Evolutionary conservation across 2,329 filamentous ascomycete species (phyloP).

Genomic region (Ophiostoma sp.): DNA sequence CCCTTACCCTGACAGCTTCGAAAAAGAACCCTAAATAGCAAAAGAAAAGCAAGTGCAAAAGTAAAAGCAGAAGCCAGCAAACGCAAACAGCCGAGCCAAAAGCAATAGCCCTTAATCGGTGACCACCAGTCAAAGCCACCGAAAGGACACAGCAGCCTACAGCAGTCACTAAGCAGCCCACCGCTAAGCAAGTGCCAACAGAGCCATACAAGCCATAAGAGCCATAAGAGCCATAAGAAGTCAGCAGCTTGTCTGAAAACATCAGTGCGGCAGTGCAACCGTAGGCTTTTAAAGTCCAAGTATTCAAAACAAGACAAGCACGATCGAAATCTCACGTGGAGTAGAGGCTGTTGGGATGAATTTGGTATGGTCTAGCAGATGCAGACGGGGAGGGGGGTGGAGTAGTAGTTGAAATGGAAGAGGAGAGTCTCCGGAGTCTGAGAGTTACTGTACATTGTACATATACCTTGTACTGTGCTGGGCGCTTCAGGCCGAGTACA

Average conservation of each 20-base stretch:
- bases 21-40: background rate
- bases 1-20: background rate
- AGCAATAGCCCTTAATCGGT: background rate
- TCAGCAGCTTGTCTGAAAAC: background rate
- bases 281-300: background rate
- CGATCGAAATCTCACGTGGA: slow-evolving; percentile 12
- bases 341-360: slow-evolving; percentile 7
- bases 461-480: too few relatives aligned
- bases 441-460: too few relatives aligned
- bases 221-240: background rate
- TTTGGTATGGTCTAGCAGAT: background rate
- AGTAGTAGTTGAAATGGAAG: background rate
- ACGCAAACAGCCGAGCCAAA: background rate
- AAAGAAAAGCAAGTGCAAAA: background rate
- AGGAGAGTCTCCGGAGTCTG: background rate
- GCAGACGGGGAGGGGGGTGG: slow-evolving; percentile 2
- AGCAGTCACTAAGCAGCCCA: too few relatives aligned
- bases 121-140: too few relatives aligned
- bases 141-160: too few relatives aligned
- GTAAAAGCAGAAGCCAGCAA: too few relatives aligned
- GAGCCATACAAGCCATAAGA: background rate
- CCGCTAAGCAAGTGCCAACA: too few relatives aligned
- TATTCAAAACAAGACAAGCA: background rate
- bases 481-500: too few relatives aligned
- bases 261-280: background rate